A percentile compares a stretch with the other conserved stretches of the same genome.
Conservation (phyloP, 1,139 yeast genomes). For the Pichia sp. region DNA sequence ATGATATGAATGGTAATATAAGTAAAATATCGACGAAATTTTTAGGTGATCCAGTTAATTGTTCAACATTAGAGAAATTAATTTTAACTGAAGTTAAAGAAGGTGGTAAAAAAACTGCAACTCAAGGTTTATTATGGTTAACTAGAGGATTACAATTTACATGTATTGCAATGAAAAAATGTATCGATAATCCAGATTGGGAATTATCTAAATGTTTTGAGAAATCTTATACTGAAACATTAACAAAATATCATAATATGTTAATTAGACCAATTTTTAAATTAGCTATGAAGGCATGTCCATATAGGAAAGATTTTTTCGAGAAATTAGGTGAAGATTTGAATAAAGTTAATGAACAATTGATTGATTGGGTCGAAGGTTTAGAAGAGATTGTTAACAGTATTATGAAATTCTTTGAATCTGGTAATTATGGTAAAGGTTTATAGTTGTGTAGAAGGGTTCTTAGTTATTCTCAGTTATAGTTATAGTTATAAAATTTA, state of each 20-base stretch:
- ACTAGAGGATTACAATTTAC: slow-evolving; percentile 83
- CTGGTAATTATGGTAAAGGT: slow-evolving; percentile 87
- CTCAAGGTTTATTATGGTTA: slow-evolving; percentile 88
- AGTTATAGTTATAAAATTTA: slow-evolving; percentile 11
- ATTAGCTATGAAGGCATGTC: slow-evolving; percentile 94
- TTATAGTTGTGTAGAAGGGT: slow-evolving; percentile 36
- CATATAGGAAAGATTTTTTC: slow-evolving; percentile 82
- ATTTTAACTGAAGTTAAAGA: slow-evolving; percentile 60
- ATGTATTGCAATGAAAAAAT: slow-evolving; percentile 79
- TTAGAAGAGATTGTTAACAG: slow-evolving; percentile 66
- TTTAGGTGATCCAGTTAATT: slow-evolving; percentile 54
- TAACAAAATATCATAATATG: slow-evolving; percentile 75
- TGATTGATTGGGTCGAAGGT: slow-evolving; percentile 67
- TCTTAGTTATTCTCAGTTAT: slow-evolving; percentile 1
- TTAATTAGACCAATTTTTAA: slow-evolving; percentile 80
- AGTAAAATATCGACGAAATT: slow-evolving; percentile 63
- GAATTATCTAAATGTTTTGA: slow-evolving; percentile 78
- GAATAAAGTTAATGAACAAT: slow-evolving; percentile 56
- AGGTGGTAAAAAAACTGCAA: slow-evolving; percentile 62
- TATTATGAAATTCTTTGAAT: slow-evolving; percentile 66
- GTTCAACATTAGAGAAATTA: slow-evolving; percentile 68
- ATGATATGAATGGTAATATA: slow-evolving; percentile 84
- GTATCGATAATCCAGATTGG: slow-evolving; percentile 48
- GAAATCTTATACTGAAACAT: slow-evolving; percentile 71
- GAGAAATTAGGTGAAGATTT: slow-evolving; percentile 69